Evolutionary conservation across 2,329 filamentous ascomycete species (phyloP), one percentile per base, ranked within the genome.

Genomic region (Fusarium sp.): DNA sequence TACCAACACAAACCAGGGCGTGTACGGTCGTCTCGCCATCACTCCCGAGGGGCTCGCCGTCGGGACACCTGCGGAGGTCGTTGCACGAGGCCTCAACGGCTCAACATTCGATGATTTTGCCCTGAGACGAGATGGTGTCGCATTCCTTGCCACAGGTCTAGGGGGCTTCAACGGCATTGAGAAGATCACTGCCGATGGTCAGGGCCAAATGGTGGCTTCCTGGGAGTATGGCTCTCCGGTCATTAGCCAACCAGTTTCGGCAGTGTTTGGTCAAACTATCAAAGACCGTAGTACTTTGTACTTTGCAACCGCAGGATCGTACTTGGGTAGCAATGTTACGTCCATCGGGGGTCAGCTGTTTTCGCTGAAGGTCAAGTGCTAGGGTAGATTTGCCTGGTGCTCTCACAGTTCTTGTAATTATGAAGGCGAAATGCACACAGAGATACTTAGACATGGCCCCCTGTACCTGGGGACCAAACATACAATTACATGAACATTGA

Each of bases 1-100:
- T 57, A 57, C 54, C 54, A 44, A 57, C 34, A 57, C 54, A 6
- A 44, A 57, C 4, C 54, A 57, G 54, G 25, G 38, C n/a, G 6
- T 57, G 36, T 57, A 57, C 27, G 54, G 36, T 11, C 54, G 54
- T 2, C 11, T 57, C 4, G 54, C 54, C 23, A 57, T 57, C 31
- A 44, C 34, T 9, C 3, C n/a, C 13, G 34, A 57, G 20, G 54
- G 54, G 14, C 27, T 57, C 3, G 13, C 50, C 5, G 50, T 23
- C 4, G 50, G 50, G 6, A 25, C 27, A 14, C 29, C 50, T 3
- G 50, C 18, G 3, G 50, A 53, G 13, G 20, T 54, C 16, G 5
- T 57, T 1, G 54, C 54, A 18, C 34, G n/a, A 6, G 54, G 54
- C 25, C 18, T 44, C 27, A 44, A 33, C 10, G 34, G 54, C 8